phyloP scores from a whole-genome alignment of 805 yeast genomes.

The Saccharomycopsis capsularis region DNA sequence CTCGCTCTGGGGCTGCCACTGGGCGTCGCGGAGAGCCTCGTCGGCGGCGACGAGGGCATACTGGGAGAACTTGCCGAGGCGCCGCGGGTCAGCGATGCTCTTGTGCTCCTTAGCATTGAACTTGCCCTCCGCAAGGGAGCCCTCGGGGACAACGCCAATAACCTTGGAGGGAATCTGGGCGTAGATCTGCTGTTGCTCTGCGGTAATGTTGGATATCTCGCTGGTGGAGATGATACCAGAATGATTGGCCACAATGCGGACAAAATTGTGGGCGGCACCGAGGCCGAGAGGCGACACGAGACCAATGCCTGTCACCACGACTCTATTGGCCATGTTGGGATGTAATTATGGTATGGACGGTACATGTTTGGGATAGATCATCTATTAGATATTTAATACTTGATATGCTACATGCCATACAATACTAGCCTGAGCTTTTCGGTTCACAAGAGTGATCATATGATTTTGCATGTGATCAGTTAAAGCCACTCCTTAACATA shows the following conservation, averaged over 20 bases:
- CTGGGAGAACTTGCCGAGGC: slow-evolving; percentile 68
- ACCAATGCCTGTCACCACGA: slow-evolving; percentile 91
- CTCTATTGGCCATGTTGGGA: slow-evolving; percentile 42
- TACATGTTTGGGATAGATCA: no score
- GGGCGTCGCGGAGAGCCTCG: slow-evolving; percentile 71
- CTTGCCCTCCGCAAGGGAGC: slow-evolving; percentile 23
- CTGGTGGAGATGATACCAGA: slow-evolving; percentile 57
- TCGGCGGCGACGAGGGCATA: slow-evolving; percentile 70
- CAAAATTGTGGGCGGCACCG: slow-evolving; percentile 52
- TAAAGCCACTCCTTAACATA: no score
- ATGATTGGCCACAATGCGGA: slow-evolving; percentile 39
- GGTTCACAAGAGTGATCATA: no score
- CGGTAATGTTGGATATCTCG: slow-evolving; percentile 28
- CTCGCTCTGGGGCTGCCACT: slow-evolving; percentile 38
- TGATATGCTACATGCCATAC: no score
- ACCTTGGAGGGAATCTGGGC: slow-evolving; percentile 59
- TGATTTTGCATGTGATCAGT: no score
- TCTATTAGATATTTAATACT: no score
- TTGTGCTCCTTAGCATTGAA: neutral
- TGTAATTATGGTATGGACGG: no score
- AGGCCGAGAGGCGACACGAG: slow-evolving; percentile 80
- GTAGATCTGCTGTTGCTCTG: slow-evolving; percentile 40
- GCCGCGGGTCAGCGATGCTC: slow-evolving; percentile 15
- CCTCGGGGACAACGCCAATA: slow-evolving; percentile 66
- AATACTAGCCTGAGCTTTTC: no score